Percentiles rank a stretch among this genome's conserved stretches.
These are phyloP conservation scores for Saccharomycopsis fermentans DNA, from an alignment of 805 yeast species.

Conservation along the genomic window DNA sequence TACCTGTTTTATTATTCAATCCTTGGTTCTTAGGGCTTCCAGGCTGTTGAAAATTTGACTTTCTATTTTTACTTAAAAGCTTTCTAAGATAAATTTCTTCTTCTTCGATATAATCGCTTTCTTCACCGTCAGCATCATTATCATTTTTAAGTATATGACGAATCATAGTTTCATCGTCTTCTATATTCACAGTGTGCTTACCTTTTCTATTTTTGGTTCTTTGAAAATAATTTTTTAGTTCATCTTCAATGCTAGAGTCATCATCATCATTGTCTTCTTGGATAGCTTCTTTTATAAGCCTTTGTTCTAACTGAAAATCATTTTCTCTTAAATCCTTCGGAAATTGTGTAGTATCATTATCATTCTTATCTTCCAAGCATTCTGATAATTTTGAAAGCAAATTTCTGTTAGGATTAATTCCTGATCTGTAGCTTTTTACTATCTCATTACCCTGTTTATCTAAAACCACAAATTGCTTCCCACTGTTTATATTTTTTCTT, in stretches of 20 bases:
- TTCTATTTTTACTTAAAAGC: slow-evolving; percentile 8
- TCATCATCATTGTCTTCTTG: background rate
- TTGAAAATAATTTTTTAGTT: background rate
- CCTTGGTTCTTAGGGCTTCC: background rate
- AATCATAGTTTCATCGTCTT: background rate
- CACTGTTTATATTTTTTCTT: background rate
- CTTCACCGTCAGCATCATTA: background rate
- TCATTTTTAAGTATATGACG: background rate
- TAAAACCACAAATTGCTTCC: slow-evolving; percentile 7
- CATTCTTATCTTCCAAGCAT: background rate
- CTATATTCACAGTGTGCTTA: background rate
- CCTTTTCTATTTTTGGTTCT: background rate
- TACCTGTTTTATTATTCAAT: slow-evolving; percentile 5
- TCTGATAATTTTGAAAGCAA: background rate
- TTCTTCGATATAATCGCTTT: slow-evolving; percentile 5
- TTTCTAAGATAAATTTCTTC: slow-evolving; percentile 12
- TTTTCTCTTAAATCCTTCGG: background rate
- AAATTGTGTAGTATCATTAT: too few relatives aligned
- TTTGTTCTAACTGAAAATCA: slow-evolving; percentile 4
- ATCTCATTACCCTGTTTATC: slow-evolving; percentile 7
- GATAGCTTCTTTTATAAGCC: slow-evolving; percentile 10
- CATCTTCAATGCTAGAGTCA: background rate
- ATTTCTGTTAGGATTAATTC: slow-evolving; percentile 9
- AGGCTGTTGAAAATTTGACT: background rate
- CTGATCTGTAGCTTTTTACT: background rate